Base-by-base conservation (phyloP, 768 basidiomycete genomes). In the Boletales sp. region DNA sequence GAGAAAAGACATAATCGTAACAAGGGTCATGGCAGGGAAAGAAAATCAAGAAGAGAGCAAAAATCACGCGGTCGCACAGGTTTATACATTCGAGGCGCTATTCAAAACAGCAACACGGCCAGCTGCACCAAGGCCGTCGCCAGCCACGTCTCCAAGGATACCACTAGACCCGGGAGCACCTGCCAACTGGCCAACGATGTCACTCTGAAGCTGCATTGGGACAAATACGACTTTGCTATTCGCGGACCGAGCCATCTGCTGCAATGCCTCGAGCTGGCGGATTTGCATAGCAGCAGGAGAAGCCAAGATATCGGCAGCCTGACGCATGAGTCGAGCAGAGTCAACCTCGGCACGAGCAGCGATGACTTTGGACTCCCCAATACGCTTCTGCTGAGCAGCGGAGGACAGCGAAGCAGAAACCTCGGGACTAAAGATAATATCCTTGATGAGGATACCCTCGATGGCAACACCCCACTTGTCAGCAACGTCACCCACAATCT, bases 211-310 rank as follows among this genome's bases (percentile, higher is more conserved):
- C 56, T 91, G 87, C 90, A 93, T 93, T 12, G 90, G 91, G 29
- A 94, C 94, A 60, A 97, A 97, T 49, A 98, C 79, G 58, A 95
- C 92, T 69, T 98, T 98, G 77, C 80, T 84, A 57, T 78, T 77
- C n/a, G 87, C 82, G 14, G 82, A 83, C 70, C 90, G 88, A 42
- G 94, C 90, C 94, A 98, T 98, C 62, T 83, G 79, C 78, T 97
- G 93, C 56, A 97, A 79, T 42, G 94, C 91, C 69, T 99, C 95
- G 55, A 98, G 81, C 67, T 97, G 95, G 52, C 95, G 79, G 66
- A 97, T 97, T 70, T 97, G 94, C 93, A 97, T 97, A 47, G 95
- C 95, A 18, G 95, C 94, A 9, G 93, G 93, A 11, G 86, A 90
- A 18, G 93, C 91, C 61, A 92, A 74, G 61, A 95, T 97, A 69